These are phyloP conservation scores for Penicillium maclennaniae DNA, from an alignment of 495 filamentous ascomycete genomes.

Conservation along the genomic window DNA sequence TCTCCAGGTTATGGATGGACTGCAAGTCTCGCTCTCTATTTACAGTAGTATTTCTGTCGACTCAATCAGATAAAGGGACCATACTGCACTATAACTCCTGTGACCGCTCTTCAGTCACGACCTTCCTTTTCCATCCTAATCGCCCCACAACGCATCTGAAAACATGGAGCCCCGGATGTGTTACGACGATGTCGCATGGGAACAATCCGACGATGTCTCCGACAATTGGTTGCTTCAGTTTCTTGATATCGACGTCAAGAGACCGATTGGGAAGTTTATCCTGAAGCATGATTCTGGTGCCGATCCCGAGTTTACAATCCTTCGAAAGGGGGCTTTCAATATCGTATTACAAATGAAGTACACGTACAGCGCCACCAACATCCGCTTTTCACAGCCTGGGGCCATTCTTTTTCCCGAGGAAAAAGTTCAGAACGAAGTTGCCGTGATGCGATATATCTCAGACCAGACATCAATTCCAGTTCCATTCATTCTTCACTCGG, in stretches of 20 bases:
- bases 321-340: slow-evolving; percentile 15
- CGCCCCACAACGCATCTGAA: not conserved
- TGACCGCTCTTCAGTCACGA: not conserved
- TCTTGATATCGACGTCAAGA: slow-evolving; percentile 3
- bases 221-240: slow-evolving; percentile 17
- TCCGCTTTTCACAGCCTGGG: slow-evolving; percentile 13
- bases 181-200: slow-evolving; percentile 18
- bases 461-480: slow-evolving; percentile 36
- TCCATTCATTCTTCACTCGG: slow-evolving; percentile 35
- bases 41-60: not conserved
- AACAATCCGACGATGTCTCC: slow-evolving; percentile 10
- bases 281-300: slow-evolving; percentile 2
- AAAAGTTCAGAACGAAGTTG: slow-evolving; percentile 34
- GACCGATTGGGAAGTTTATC: slow-evolving; percentile 12
- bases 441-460: slow-evolving; percentile 38
- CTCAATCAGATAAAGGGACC: not conserved
- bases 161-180: slow-evolving; percentile 7
- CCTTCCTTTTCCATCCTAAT: not conserved
- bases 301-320: slow-evolving; percentile 6
- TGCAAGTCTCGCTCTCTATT: not conserved
- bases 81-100: not conserved
- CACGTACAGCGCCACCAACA: slow-evolving; percentile 2
- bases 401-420: slow-evolving; percentile 30
- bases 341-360: slow-evolving; percentile 12
- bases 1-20: not conserved